Conservation (phyloP, 2,329 filamentous ascomycete genomes). For the Ciborinia camelliae region DNA sequence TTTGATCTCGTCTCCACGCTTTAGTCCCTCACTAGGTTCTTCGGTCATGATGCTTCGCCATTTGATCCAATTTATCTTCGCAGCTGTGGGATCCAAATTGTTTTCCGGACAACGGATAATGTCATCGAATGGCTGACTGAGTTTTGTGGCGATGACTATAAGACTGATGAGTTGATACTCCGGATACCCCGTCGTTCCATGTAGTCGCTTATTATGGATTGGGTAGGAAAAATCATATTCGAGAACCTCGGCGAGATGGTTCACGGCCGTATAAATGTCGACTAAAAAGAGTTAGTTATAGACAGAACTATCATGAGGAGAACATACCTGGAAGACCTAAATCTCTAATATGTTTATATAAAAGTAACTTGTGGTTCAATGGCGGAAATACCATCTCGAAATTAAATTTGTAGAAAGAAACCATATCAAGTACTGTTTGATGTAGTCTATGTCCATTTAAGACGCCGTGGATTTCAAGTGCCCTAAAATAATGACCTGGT, state of each 20-base stretch:
- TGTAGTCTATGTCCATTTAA: slow-evolving; percentile 61
- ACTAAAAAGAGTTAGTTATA: slow-evolving; percentile 44
- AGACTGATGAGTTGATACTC: slow-evolving; percentile 71
- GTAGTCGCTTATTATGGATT: slow-evolving; percentile 43
- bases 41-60: slow-evolving; percentile 58
- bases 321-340: slow-evolving; percentile 70
- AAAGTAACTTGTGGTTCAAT: slow-evolving; percentile 65
- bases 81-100: slow-evolving; percentile 52
- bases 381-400: slow-evolving; percentile 70
- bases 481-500: slow-evolving; percentile 56
- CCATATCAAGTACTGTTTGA: slow-evolving; percentile 56
- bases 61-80: slow-evolving; percentile 66
- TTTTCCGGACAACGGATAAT: slow-evolving; percentile 49
- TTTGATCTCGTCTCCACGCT: slow-evolving; percentile 48
- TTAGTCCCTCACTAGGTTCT: slow-evolving; percentile 33
- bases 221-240: slow-evolving; percentile 57
- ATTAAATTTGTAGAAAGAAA: slow-evolving; percentile 61
- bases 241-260: slow-evolving; percentile 45
- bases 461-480: slow-evolving; percentile 51
- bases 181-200: slow-evolving; percentile 58
- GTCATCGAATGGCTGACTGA: slow-evolving; percentile 72
- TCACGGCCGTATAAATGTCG: slow-evolving; percentile 60
- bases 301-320: background rate
- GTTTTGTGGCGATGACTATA: slow-evolving; percentile 72
- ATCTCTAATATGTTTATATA: slow-evolving; percentile 67